Conservation (phyloP, 441 rosid species). For the Breynia disticha region DNA sequence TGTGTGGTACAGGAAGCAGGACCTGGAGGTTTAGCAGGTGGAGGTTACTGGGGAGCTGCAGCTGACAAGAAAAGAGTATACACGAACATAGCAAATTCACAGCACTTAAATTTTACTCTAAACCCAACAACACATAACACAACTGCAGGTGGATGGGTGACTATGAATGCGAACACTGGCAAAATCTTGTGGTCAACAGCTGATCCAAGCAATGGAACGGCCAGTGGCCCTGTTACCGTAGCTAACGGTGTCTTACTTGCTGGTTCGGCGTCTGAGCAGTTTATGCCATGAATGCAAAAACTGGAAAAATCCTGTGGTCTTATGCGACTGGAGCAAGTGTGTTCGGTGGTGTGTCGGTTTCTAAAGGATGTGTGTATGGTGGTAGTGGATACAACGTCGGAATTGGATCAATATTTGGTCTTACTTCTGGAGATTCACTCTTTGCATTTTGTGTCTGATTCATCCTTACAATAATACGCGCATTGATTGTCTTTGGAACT, state of each 20-base stretch:
- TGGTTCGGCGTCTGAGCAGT: slow-evolving; percentile 28
- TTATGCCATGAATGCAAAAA: slow-evolving; percentile 26
- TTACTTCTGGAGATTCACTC: slow-evolving; percentile 20
- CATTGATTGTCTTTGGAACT: no score
- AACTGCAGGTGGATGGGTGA: slow-evolving; percentile 36
- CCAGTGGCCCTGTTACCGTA: slow-evolving; percentile 25
- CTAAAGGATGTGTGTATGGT: slow-evolving; percentile 27
- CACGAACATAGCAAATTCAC: slow-evolving; percentile 29
- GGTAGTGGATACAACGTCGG: slow-evolving; percentile 27
- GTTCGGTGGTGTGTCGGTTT: slow-evolving; percentile 26
- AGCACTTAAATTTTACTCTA: slow-evolving; percentile 15
- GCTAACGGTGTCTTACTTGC: slow-evolving; percentile 27
- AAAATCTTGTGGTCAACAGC: slow-evolving; percentile 22
- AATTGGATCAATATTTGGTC: no score
- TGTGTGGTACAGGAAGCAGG: slow-evolving; percentile 21
- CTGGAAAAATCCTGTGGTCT: slow-evolving; percentile 26
- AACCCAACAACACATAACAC: slow-evolving; percentile 11
- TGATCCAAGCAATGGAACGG: slow-evolving; percentile 16
- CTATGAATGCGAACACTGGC: slow-evolving; percentile 24
- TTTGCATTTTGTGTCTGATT: slow-evolving; percentile 21
- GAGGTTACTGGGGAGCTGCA: slow-evolving; percentile 35
- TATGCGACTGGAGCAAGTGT: slow-evolving; percentile 27
- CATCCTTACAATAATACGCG: no score
- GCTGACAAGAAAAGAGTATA: slow-evolving; percentile 26
- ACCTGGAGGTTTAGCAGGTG: slow-evolving; percentile 23